phyloP scores from a whole-genome alignment of 257 asterid genomes.

The Leptodermis oblonga region DNA sequence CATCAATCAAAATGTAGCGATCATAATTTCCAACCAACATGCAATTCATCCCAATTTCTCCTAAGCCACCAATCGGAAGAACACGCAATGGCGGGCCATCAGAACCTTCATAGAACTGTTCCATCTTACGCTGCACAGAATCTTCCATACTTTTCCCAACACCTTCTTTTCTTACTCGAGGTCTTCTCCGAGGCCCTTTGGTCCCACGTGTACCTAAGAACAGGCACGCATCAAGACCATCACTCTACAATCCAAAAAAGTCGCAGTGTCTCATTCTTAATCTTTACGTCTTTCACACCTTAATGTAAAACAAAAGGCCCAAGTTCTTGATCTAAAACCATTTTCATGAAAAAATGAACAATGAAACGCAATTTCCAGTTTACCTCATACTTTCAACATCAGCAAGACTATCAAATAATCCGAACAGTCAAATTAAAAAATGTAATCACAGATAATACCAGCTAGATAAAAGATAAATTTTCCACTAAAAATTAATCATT shows the following conservation, averaged over 20 bases:
- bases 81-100: conserved; percentile 91
- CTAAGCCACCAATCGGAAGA: conserved; percentile 96
- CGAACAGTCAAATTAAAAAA: neutral
- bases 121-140: conserved; percentile 93
- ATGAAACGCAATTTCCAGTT: neutral
- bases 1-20: conserved; percentile 91
- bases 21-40: conserved; percentile 96
- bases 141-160: conserved; percentile 92
- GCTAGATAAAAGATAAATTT: neutral
- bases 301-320: too few relatives aligned
- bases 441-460: neutral
- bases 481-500: neutral
- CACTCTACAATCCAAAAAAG: neutral
- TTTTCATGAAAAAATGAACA: neutral
- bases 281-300: neutral
- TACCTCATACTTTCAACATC: too few relatives aligned
- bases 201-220: conserved; percentile 50
- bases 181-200: conserved; percentile 50
- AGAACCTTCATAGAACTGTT: conserved; percentile 92
- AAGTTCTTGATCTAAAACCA: neutral
- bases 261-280: neutral
- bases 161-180: conserved; percentile 61
- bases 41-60: conserved; percentile 99
- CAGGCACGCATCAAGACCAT: neutral
- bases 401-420: neutral